Base-by-base conservation (phyloP, 2,329 filamentous ascomycete species). In the Westerdykella aurantiaca region DNA sequence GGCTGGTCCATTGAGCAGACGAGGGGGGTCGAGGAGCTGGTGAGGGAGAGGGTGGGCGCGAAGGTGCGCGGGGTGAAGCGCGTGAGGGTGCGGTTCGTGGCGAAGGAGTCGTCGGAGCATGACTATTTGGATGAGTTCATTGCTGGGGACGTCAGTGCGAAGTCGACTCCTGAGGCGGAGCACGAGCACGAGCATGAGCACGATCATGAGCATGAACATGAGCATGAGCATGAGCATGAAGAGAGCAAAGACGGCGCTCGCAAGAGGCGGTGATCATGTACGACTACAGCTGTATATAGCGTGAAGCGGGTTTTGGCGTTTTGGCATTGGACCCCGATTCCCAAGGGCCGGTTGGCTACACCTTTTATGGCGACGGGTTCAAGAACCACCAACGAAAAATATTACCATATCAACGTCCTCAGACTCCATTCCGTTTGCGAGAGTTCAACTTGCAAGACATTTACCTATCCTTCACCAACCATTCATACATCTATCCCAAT, bases 1-100 rank as follows among this genome's bases (percentile, higher is more conserved):
- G 72, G 73, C 29, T 95, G 86, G 85, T 85, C 85, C 0, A 73
- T 98, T 5, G 79, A 82, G 42, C 79, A 85, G 43, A 79, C 83
- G 6, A 75, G 80, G 31, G 71, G 77, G 13, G 74, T 95, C 12
- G 93, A 98, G 67, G 79, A 85, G 31, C 71, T 75, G 2, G 77
- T 97, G 31, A 80, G 93, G 47, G 77, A 82, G 37, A 77, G 77
- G 44, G 78, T 96, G 21, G 88, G 87, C 22, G 72, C 76, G 48
- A 86, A 85, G 54, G 86, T 96, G 12, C 81, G 87, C 47, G 91
- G 93, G 1, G 88, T 93, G 33, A 83, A 88, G 65, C 81, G 86
- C 50, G 79, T 98, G 29, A 84, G 86, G 49, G 78, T 97, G 41
- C 82, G 89, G 34, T 97, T 97, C 63, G 80, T 93, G 23, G 79